phyloP scores from a whole-genome alignment of 805 yeast species.

The Myxozyma lipomycoides region DNA sequence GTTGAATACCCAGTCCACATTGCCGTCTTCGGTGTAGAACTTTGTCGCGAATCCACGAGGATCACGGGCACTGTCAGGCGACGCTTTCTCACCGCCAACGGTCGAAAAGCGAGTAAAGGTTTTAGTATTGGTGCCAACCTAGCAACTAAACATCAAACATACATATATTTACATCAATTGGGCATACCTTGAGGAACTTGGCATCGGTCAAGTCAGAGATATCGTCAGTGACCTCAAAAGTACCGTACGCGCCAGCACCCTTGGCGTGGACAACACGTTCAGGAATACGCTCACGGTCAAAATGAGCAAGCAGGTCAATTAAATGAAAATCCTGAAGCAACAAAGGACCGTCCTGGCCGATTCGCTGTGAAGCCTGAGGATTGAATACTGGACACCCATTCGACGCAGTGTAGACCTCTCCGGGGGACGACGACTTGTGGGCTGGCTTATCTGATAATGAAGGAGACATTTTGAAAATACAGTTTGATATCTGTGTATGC shows the following conservation, averaged over 20 bases:
- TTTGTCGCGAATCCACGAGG: slow-evolving; percentile 68
- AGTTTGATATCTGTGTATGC: background rate
- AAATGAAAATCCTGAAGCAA: slow-evolving; percentile 57
- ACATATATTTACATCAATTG: background rate
- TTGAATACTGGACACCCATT: slow-evolving; percentile 55
- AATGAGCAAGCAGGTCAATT: slow-evolving; percentile 54
- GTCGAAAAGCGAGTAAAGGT: slow-evolving; percentile 58
- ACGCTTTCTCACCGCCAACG: slow-evolving; percentile 66
- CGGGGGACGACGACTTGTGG: slow-evolving; percentile 4
- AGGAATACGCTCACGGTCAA: slow-evolving; percentile 61
- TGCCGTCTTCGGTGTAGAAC: slow-evolving; percentile 64
- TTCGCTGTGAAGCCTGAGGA: slow-evolving; percentile 52
- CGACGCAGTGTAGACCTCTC: slow-evolving; percentile 44
- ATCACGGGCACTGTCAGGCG: slow-evolving; percentile 64
- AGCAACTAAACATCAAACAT: slow-evolving; percentile 17
- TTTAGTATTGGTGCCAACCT: slow-evolving; percentile 76
- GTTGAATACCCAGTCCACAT: slow-evolving; percentile 68
- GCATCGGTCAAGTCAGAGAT: slow-evolving; percentile 48
- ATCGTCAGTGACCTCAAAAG: slow-evolving; percentile 57
- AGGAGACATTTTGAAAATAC: slow-evolving; percentile 12
- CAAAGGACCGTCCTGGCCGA: slow-evolving; percentile 55
- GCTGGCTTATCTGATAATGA: slow-evolving; percentile 1
- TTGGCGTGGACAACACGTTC: slow-evolving; percentile 67
- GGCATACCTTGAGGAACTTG: slow-evolving; percentile 51
- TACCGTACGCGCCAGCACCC: slow-evolving; percentile 61